Evolutionary conservation across 2,329 filamentous ascomycete genomes (phyloP).

Genomic region (Phoma sp.): DNA sequence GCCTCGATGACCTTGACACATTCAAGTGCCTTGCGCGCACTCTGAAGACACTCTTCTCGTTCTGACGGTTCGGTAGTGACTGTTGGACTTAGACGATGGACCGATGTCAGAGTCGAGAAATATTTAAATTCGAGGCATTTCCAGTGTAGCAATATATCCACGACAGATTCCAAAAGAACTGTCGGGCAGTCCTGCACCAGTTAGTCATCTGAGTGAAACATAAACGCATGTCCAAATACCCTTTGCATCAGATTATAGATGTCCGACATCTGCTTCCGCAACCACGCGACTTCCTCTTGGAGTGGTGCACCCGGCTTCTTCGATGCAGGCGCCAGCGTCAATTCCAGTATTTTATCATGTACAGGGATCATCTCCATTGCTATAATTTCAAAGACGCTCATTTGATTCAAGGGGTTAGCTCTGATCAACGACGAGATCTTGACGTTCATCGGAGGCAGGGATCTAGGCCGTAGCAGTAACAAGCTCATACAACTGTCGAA

Average conservation of each 20-base stretch:
- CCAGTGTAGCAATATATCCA: conserved; percentile 39
- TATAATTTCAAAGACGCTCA: conserved; percentile 31
- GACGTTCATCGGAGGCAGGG: conserved; percentile 36
- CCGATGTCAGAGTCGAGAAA: conserved; percentile 40
- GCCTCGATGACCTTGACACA: conserved; percentile 35
- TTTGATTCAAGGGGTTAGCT: conserved; percentile 30
- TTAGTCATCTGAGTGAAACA: neutral
- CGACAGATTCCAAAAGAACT: conserved; percentile 25
- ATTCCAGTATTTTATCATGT: conserved; percentile 36
- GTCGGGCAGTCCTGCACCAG: conserved; percentile 24
- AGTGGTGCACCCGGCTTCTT: conserved; percentile 21
- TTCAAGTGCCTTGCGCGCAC: conserved; percentile 41
- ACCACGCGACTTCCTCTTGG: conserved; percentile 28
- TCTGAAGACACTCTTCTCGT: conserved; percentile 40
- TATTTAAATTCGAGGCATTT: conserved; percentile 43
- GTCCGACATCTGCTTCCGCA: conserved; percentile 31
- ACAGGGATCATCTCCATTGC: conserved; percentile 38
- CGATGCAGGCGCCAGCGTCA: conserved; percentile 26
- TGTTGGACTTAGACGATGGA: conserved; percentile 40
- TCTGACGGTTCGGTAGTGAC: conserved; percentile 37
- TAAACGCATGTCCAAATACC: conserved; percentile 13
- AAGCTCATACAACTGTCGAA: conserved; percentile 42
- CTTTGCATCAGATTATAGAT: conserved; percentile 32
- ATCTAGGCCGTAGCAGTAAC: conserved; percentile 38
- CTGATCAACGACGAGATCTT: conserved; percentile 33